These are phyloP conservation scores for Saraca asoca DNA, from an alignment of 331 rosid species.

Conservation along the genomic window DNA sequence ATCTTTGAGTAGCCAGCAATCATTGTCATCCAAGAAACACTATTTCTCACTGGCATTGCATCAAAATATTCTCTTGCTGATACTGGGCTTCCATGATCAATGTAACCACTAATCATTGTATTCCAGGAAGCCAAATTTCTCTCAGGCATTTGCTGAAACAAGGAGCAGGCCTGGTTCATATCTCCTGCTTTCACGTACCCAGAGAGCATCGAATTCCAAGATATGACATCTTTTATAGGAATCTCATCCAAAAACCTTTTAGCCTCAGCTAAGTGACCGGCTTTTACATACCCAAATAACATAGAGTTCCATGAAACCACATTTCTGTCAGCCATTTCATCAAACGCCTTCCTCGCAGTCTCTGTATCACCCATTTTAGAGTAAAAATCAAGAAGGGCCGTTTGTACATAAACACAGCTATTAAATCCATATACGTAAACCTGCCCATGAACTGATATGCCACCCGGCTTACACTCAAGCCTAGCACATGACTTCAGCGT, in stretches of 20 bases:
- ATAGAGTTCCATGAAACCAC: conserved; percentile 86
- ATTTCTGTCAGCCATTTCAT: conserved; percentile 61
- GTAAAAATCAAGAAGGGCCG: conserved; percentile 63
- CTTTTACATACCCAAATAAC: conserved; percentile 61
- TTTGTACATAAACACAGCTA: conserved; percentile 67
- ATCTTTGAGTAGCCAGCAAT: conserved; percentile 64
- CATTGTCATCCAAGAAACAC: conserved; percentile 63
- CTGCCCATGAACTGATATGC: conserved; percentile 67
- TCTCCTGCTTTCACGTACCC: conserved; percentile 57
- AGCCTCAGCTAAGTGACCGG: conserved; percentile 54
- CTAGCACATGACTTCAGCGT: conserved; percentile 69
- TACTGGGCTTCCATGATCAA: conserved; percentile 47
- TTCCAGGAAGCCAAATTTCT: conserved; percentile 74
- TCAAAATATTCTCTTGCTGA: conserved; percentile 55
- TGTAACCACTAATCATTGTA: conserved; percentile 61
- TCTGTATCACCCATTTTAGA: conserved; percentile 55
- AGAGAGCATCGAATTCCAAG: conserved; percentile 78
- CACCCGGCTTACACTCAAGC: conserved; percentile 41
- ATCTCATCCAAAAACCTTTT: conserved; percentile 50
- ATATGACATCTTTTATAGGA: conserved; percentile 61
- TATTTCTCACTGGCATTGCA: conserved; percentile 56
- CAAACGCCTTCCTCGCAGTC: conserved; percentile 60
- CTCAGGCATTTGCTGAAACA: conserved; percentile 65
- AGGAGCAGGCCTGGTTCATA: conserved; percentile 54
- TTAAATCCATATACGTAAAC: conserved; percentile 55